Evolutionary conservation across 108 stramenopile species (phyloP).

Genomic region (Pseudonitzschia multistriata): DNA sequence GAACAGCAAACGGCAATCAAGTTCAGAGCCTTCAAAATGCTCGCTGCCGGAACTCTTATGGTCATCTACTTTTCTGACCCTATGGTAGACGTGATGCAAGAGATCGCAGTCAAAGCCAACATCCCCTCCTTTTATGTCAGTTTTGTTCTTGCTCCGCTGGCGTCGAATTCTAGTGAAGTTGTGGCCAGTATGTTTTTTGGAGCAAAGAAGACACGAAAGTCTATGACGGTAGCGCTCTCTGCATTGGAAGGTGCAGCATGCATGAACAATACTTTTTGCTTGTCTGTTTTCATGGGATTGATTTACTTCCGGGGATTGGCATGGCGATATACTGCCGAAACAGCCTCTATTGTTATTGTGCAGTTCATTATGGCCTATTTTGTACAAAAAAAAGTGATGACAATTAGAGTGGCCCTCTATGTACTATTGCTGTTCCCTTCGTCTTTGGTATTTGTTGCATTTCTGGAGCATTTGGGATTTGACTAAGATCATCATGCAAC

Average conservation of each 20-base stretch:
- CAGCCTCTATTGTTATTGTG: constrained; percentile 89
- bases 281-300: constrained; percentile 93
- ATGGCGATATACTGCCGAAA: constrained; percentile 97
- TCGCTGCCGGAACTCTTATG: constrained; percentile 80
- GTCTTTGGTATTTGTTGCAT: constrained; percentile 78
- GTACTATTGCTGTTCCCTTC: constrained; percentile 81
- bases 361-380: constrained; percentile 75
- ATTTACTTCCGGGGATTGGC: constrained; percentile 88
- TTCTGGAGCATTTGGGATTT: constrained; percentile 70
- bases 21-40: constrained; percentile 78
- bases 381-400: constrained; percentile 48
- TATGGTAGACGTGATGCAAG: constrained; percentile 95
- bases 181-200: constrained; percentile 93
- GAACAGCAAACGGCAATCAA: constrained; percentile 88
- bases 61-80: constrained; percentile 95
- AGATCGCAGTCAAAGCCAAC: constrained; percentile 71
- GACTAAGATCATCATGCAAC: constrained; percentile 38
- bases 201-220: constrained; percentile 89
- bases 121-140: constrained; percentile 93
- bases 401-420: constrained; percentile 37
- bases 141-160: constrained; percentile 95
- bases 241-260: constrained; percentile 93
- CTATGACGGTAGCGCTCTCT: constrained; percentile 89
- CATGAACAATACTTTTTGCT: constrained; percentile 94
- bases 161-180: constrained; percentile 95